Evolutionary conservation across 73 alveolate species (phyloP), one percentile per base, ranked within the genome.

Genomic region (Paramecium biaurelia): DNA sequence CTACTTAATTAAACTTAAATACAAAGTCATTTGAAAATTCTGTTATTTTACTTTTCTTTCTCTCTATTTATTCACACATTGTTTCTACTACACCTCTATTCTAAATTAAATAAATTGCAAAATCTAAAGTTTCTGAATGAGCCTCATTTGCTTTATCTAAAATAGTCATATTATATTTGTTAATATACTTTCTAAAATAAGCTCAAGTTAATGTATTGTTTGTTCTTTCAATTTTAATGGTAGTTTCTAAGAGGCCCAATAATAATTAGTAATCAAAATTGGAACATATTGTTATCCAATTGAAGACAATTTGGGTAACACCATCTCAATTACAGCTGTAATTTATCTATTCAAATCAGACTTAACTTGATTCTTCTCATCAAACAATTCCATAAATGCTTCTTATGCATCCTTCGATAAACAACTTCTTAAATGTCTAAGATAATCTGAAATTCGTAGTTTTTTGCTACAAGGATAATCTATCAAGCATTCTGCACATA

Each of bases 401-500:
- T 79, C 90, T 24, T 79, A 79, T 37, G 90, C 90, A 45, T 79
- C 90, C 14, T 79, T 79, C 14, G 90, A 79, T 79, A 79, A 24
- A 42, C 63, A 41, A 42, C 49, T 24, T 79, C 90, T 5, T 43
- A 79, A 45, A 24, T 79, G 70, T 43, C 70, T 41, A 1, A 79
- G n/a, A 45, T 30, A 79, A 32, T 79, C 90, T 26, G 45, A 10
- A 15, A 79, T 43, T 79, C 90, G 18, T 1, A 79, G 18, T 79
- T 79, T 79, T 18, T 79, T 79, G 12, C 34, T 24, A 47, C 90
- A 79, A 24, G 76, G 42, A 79, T 41, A 42, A 43, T 79, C 90
- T 37, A 79, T 79, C n/a, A 79, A 45, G 49, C 90, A 79, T 79
- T 79, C 90, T 37, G 14, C 45, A 79, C 90, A 79, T 23, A 79